Base-by-base conservation (phyloP, 139 green algal genomes). In the Tetradesmus lagerheimii region DNA sequence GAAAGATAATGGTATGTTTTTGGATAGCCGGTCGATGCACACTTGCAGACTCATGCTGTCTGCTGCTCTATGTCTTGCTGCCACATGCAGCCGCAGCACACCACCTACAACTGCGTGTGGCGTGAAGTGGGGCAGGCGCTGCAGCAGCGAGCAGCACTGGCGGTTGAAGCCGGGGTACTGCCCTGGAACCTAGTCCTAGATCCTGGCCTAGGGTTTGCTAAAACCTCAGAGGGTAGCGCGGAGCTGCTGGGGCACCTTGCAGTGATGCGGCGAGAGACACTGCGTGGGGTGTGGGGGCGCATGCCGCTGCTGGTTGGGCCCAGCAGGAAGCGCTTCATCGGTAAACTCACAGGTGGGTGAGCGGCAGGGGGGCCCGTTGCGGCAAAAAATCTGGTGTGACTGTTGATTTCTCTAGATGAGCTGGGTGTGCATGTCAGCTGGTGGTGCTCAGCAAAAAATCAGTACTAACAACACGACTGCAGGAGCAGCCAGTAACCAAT, bases 191-290 rank as follows among this genome's bases (percentile, higher is more conserved):
- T 99, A 5, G 93, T 99, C 9, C 78, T 97, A 12, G 97, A 99
- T 91, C 97, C 97, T 67, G 97, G 97, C 25, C 91, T 99, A n/a
- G 97, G 97, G 3, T 99, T 99, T 92, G 92, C 95, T 39, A 99
- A 99, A 94, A 95, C 92, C 27, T 14, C 23, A 0, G 80, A 93
- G 8, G 93, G 90, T 45, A 98, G 95, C 92, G 11, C 97, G 45
- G 77, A 95, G 67, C 90, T 99, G 78, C 91, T 99, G 27, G 86
- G 91, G 16, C 71, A 91, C 37, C 90, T 98, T 76, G n/a, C 43
- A 12, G 75, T 80, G 1, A 88, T 98, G 86, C 92, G 92, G 16
- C 23, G 31, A 2, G 39, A 87, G 89, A 74, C 31, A 76, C 74
- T 94, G 62, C 84, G 27, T 43, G 92, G 92, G 9, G 87, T 89